These are phyloP conservation scores for Saccharomycopsis sp. DNA, from an alignment of 805 yeast genomes.

Conservation along the genomic window DNA sequence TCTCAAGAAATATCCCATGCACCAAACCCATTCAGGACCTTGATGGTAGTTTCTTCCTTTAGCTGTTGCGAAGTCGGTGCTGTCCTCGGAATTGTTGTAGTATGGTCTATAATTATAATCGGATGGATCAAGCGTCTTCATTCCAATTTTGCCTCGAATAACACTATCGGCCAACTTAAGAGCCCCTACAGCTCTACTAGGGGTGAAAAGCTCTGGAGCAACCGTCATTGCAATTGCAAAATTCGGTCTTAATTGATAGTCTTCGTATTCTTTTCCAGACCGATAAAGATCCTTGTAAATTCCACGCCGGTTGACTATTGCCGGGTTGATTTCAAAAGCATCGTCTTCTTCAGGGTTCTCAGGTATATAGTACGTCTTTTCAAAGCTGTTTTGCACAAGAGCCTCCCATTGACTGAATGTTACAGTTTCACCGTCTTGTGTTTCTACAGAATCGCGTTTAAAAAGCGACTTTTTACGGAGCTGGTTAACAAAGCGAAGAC, in stretches of 20 bases:
- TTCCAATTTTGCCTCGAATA: constrained; percentile 85
- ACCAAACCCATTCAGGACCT: constrained; percentile 99
- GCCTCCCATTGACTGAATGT: constrained; percentile 66
- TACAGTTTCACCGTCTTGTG: constrained; percentile 49
- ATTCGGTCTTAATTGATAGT: constrained; percentile 88
- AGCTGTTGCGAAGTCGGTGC: constrained; percentile 81
- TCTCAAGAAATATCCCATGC: constrained; percentile 77
- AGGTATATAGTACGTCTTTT: constrained; percentile 74
- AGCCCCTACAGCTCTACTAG: constrained; percentile 54
- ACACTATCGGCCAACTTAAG: constrained; percentile 62
- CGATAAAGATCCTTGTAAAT: constrained; percentile 82
- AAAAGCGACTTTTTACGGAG: constrained; percentile 51
- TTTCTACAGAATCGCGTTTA: constrained; percentile 49
- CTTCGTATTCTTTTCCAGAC: constrained; percentile 85
- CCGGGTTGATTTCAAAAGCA: constrained; percentile 53
- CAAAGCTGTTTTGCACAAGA: constrained; percentile 66
- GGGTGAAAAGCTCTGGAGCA: constrained; percentile 85
- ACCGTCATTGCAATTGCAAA: constrained; percentile 90
- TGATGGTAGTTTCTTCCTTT: constrained; percentile 97
- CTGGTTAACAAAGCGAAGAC: constrained; percentile 70
- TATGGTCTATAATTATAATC: constrained; percentile 90
- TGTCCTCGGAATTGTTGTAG: constrained; percentile 75
- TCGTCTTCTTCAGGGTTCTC: constrained; percentile 51
- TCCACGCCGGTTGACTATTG: constrained; percentile 80
- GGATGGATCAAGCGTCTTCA: constrained; percentile 86